Percentiles rank a stretch among this genome's conserved stretches.
phyloP scores from a whole-genome alignment of 345 rosid genomes.

The Pugionium dolabratum region DNA sequence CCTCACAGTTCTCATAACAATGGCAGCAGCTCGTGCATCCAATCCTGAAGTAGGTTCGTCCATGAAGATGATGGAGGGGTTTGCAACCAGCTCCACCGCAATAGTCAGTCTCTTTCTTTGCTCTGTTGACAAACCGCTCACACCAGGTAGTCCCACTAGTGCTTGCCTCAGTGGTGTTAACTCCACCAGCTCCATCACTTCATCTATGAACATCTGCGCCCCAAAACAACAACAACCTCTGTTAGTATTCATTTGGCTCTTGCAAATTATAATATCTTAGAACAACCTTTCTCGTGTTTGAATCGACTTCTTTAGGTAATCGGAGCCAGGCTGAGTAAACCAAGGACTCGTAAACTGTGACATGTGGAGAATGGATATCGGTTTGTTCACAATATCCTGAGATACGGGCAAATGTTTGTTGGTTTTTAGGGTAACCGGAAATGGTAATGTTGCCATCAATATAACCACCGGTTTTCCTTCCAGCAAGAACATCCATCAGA shows the following conservation, averaged over 20 bases:
- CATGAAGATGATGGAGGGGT: slow-evolving; percentile 92
- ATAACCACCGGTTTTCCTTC: slow-evolving; percentile 82
- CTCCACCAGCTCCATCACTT: slow-evolving; percentile 93
- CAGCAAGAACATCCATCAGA: slow-evolving; percentile 85
- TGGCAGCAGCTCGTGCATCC: slow-evolving; percentile 96
- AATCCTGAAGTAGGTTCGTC: slow-evolving; percentile 97
- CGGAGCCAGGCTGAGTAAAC: slow-evolving; percentile 82
- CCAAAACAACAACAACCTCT: slow-evolving; percentile 7
- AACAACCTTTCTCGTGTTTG: slow-evolving; percentile 56
- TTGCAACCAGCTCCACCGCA: slow-evolving; percentile 92
- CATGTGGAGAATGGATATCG: slow-evolving; percentile 78
- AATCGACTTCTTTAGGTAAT: slow-evolving; percentile 50
- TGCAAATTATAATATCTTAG: not conserved
- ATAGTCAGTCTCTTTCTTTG: slow-evolving; percentile 90
- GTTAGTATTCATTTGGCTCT: slow-evolving; percentile 24
- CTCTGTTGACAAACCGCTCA: slow-evolving; percentile 81
- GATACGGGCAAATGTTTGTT: slow-evolving; percentile 82
- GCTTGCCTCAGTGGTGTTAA: slow-evolving; percentile 59
- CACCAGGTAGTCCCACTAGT: slow-evolving; percentile 84
- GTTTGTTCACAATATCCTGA: slow-evolving; percentile 79
- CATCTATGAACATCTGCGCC: slow-evolving; percentile 74
- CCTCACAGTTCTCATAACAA: slow-evolving; percentile 78
- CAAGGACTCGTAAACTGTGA: slow-evolving; percentile 74
- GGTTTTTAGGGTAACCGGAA: slow-evolving; percentile 77
- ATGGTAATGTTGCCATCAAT: slow-evolving; percentile 63